Percentiles rank a stretch among this genome's conserved stretches.
Evolutionary conservation across 1,284 basidiomycete species (phyloP).

Genomic region (Cronartium quercuum): DNA sequence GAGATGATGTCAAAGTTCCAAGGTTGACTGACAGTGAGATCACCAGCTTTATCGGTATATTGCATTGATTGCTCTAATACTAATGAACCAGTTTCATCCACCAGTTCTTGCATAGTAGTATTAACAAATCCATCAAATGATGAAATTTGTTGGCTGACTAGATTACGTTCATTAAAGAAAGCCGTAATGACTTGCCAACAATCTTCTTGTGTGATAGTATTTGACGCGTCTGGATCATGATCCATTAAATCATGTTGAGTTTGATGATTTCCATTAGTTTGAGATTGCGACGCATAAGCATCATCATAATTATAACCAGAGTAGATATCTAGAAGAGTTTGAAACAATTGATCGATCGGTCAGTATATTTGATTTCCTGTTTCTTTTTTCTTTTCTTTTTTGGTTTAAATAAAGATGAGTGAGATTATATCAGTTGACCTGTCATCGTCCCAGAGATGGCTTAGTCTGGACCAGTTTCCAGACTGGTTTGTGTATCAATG

Average conservation of each 20-base stretch:
- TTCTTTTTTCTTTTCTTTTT: no score
- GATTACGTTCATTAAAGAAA: slow-evolving; percentile 95
- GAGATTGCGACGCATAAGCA: background rate
- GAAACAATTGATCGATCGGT: no score
- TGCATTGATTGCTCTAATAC: slow-evolving; percentile 94
- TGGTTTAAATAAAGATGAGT: no score
- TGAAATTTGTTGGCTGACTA: slow-evolving; percentile 95
- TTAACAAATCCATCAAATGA: slow-evolving; percentile 99
- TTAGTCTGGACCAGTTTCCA: no score
- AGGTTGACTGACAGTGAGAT: slow-evolving; percentile 55
- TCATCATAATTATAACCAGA: background rate
- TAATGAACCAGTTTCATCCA: slow-evolving; percentile 89
- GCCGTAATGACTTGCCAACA: slow-evolving; percentile 93
- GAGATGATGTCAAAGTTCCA: background rate
- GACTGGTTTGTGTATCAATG: no score
- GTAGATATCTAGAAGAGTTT: background rate
- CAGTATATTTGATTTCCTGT: no score
- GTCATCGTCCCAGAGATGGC: no score
- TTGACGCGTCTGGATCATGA: background rate
- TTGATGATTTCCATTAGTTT: background rate
- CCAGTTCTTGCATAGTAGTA: slow-evolving; percentile 99
- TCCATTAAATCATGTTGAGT: background rate
- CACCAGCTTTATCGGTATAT: slow-evolving; percentile 75
- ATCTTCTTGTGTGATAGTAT: slow-evolving; percentile 71
- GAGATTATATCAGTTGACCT: no score